A percentile compares a stretch with the other conserved stretches of the same genome.
These are phyloP conservation scores for Ceriops tagal DNA, from an alignment of 345 rosid genomes.

Conservation along the genomic window DNA sequence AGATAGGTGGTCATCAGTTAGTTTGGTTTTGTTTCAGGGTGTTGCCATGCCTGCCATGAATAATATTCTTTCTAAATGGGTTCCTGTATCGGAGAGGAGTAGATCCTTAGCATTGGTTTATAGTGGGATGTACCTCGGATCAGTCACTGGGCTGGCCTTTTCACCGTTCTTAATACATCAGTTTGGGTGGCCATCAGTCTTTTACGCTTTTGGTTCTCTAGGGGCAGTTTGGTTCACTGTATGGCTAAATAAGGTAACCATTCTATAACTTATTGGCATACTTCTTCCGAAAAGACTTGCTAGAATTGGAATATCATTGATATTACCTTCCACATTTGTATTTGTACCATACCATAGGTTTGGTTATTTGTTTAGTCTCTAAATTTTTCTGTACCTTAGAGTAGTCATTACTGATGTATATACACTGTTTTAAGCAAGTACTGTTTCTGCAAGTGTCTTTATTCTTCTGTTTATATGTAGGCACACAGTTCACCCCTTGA, in stretches of 20 bases:
- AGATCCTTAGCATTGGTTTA: constrained; percentile 86
- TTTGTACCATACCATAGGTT: background rate
- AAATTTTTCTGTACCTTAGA: background rate
- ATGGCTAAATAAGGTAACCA: constrained; percentile 73
- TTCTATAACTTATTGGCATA: constrained; percentile 2
- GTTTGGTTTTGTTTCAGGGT: constrained; percentile 49
- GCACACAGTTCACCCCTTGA: constrained; percentile 86
- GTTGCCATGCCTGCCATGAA: constrained; percentile 99
- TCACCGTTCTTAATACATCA: constrained; percentile 87
- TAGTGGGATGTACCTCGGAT: constrained; percentile 95
- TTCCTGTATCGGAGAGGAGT: constrained; percentile 89
- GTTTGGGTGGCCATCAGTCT: constrained; percentile 94
- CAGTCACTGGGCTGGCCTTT: constrained; percentile 90
- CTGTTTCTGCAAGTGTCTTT: background rate
- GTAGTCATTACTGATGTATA: background rate
- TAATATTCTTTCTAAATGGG: constrained; percentile 89
- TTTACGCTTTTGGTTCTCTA: constrained; percentile 88
- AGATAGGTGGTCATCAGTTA: background rate
- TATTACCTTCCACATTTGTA: background rate
- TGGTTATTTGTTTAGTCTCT: background rate
- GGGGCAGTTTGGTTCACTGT: constrained; percentile 79
- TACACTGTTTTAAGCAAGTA: background rate
- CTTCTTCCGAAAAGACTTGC: constrained; percentile 4
- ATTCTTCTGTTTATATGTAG: constrained; percentile 30
- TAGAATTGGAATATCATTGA: background rate